A percentile compares a stretch with the other conserved stretches of the same genome.
Evolutionary conservation across 2,329 filamentous ascomycete species (phyloP).

Genomic region (Xylaria sp.): DNA sequence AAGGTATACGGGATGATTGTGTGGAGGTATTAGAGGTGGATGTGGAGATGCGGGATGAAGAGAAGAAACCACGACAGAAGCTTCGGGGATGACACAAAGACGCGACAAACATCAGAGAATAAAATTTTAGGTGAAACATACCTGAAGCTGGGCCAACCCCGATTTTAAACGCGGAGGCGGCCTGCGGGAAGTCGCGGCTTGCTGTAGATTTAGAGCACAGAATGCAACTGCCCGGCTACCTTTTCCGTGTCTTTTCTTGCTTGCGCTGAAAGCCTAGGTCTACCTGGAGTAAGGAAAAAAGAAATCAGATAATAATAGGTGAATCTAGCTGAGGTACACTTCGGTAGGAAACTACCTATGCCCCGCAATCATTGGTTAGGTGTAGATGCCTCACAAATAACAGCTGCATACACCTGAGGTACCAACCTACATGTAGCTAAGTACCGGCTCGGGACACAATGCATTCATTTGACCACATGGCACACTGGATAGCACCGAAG

Average conservation of each 20-base stretch:
- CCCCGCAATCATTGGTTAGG: no score
- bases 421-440: constrained; percentile 1
- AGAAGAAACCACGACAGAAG: constrained; percentile 27
- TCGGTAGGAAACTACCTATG: neutral
- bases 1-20: neutral
- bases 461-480: neutral
- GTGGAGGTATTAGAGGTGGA: neutral
- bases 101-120: constrained; percentile 32
- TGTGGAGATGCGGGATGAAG: neutral
- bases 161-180: constrained; percentile 40
- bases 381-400: neutral
- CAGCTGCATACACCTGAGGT: neutral
- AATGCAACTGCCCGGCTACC: constrained; percentile 42
- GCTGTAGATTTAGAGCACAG: constrained; percentile 22
- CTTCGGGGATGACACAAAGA: constrained; percentile 28
- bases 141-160: constrained; percentile 42
- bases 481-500: neutral
- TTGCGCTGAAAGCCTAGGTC: neutral
- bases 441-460: neutral
- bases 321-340: neutral
- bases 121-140: constrained; percentile 46
- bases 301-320: neutral
- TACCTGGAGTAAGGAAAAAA: neutral
- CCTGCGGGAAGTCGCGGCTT: constrained; percentile 43
- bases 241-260: constrained; percentile 4